Base-by-base conservation (phyloP, 495 filamentous ascomycete species). In the Tuber aestivum region DNA sequence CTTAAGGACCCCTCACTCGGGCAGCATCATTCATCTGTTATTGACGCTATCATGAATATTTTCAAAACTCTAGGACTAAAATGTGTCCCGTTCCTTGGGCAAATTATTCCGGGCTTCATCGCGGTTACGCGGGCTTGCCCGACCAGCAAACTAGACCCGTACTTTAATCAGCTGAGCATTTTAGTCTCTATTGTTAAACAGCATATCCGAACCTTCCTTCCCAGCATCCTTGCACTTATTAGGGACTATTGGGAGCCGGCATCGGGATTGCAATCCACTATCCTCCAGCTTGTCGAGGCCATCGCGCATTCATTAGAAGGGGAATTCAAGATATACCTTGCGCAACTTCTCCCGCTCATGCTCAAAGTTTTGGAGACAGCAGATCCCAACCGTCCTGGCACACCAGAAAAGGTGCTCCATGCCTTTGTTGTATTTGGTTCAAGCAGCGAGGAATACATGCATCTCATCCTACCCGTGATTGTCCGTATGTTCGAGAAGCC, bases 41-140 rank as follows among this genome's bases (percentile, higher is more conserved):
- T 99, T 75, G 95, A 97, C 83, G 95, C 96, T 1, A 95, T 99
- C 77, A 97, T 99, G 89, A 97, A 92, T 74, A 98, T 98, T 72
- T 99, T 98, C 85, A 93, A 95, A 79, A 97, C 96, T 10, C 86
- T 98, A 72, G 95, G 95, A 1, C 84, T 97, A 77, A 97, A 97
- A 83, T 98, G 96, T 82, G 94, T 99, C 42, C 91, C 93, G 3
- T 98, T 97, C 83, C 88, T 99, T 8, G 90, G 91, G 71, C 92
- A 94, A 69, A 97, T 99, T 70, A 92, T 99, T 72, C 96, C 95
- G 3, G 96, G 92, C 0, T 97, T 99, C 82, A 87, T 99, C 35
- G 84, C 87, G 20, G 95, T 98, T 74, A 97, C 97, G 70, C 89
- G 90, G 70, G 90, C 89, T 75, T 93, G 93, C 18, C 89, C 92